A percentile compares a stretch with the other conserved stretches of the same genome.
These are phyloP conservation scores for Phlebiopsis gigantea DNA, from an alignment of 768 basidiomycete species.

Conservation along the genomic window DNA sequence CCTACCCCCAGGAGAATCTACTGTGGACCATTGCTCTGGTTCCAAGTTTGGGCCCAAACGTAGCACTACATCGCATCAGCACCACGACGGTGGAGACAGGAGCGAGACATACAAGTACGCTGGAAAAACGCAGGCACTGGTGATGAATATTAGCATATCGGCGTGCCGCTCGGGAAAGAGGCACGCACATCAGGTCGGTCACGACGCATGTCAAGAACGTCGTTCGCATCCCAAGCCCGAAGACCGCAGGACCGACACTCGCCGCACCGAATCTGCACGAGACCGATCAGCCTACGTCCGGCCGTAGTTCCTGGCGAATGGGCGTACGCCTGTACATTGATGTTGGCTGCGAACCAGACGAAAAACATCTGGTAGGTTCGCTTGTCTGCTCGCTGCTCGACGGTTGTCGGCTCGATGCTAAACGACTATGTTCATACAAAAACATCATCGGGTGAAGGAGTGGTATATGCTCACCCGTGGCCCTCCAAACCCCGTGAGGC, in stretches of 20 bases:
- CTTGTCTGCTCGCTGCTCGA: slow-evolving; percentile 46
- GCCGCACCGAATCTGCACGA: slow-evolving; percentile 40
- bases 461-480: slow-evolving; percentile 19
- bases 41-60: slow-evolving; percentile 50
- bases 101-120: slow-evolving; percentile 28
- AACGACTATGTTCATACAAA: neutral
- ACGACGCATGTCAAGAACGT: slow-evolving; percentile 37
- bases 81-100: neutral
- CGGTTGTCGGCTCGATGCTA: slow-evolving; percentile 52
- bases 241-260: slow-evolving; percentile 45
- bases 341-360: slow-evolving; percentile 67
- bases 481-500: slow-evolving; percentile 19
- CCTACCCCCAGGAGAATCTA: slow-evolving; percentile 47
- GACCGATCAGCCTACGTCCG: neutral
- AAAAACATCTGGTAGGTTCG: slow-evolving; percentile 63
- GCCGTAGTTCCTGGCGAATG: neutral
- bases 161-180: neutral
- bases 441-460: neutral
- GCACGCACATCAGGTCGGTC: slow-evolving; percentile 39
- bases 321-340: slow-evolving; percentile 55
- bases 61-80: slow-evolving; percentile 28
- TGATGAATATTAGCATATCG: neutral
- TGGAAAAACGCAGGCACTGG: slow-evolving; percentile 30
- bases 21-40: slow-evolving; percentile 52
- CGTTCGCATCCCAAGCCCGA: slow-evolving; percentile 39